phyloP scores from a whole-genome alignment of 1,139 yeast genomes.

The Williopsis jadinii region DNA sequence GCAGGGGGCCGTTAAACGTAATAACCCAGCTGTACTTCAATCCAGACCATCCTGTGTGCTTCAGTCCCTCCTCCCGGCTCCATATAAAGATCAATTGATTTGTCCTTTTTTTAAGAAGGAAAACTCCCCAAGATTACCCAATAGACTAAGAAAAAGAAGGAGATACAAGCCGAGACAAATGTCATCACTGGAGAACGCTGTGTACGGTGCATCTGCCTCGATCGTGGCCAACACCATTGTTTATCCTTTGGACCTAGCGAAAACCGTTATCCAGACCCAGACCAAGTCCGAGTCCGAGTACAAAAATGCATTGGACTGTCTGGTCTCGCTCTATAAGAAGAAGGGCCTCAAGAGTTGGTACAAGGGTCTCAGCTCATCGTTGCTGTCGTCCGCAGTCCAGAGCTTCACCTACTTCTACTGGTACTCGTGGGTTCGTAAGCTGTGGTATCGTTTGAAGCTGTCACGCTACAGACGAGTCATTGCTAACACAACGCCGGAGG shows the following conservation, averaged over 20 bases:
- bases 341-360: conserved; percentile 72
- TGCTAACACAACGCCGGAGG: conserved; percentile 54
- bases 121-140: too few relatives aligned
- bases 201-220: conserved; percentile 82
- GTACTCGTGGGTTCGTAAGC: conserved; percentile 68
- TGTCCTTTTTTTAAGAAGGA: too few relatives aligned
- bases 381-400: conserved; percentile 70
- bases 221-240: conserved; percentile 75
- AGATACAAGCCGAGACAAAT: not conserved
- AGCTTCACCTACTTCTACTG: conserved; percentile 83
- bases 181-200: conserved; percentile 35
- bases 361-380: conserved; percentile 64
- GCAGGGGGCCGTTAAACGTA: not conserved
- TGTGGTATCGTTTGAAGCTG: conserved; percentile 37
- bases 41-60: too few relatives aligned
- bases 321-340: conserved; percentile 48
- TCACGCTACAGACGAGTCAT: conserved; percentile 16
- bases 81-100: too few relatives aligned
- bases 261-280: conserved; percentile 70
- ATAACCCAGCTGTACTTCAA: too few relatives aligned
- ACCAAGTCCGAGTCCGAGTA: conserved; percentile 29
- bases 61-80: too few relatives aligned
- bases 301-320: conserved; percentile 56
- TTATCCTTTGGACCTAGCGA: conserved; percentile 68
- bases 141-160: too few relatives aligned